Base-by-base conservation (phyloP, 1,284 basidiomycete species). In the Puccinia novopanici region DNA sequence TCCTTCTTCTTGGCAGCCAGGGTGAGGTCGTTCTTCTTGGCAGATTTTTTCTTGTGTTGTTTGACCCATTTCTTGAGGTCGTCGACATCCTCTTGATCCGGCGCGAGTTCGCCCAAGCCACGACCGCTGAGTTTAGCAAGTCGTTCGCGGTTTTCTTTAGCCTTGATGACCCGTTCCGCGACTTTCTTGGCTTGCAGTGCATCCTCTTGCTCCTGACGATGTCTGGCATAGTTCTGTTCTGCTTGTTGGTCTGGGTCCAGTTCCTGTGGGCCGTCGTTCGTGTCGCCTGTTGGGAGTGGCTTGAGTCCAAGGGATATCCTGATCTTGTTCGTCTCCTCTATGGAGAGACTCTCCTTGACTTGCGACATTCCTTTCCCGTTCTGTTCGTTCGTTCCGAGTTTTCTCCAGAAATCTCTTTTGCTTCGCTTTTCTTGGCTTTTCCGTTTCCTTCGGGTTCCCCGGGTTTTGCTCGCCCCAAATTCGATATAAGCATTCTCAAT, bases 301-400 rank as follows among this genome's bases (percentile, higher is more conserved):
- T 95, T 94, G 82, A 99, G 91, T 84, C 97, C 97, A 63, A 98
- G 90, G 10, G 91, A 92, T 82, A 97, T 90, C 88, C 97, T 94
- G 85, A 98, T 93, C 87, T 93, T 94, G 89, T 98, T 98, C 77
- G 95, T 98, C 89, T 99, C 97, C 86, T 98, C 95, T 85, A 99
- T 90, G 83, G 92, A 92, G 85, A 97, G 92, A 85, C 92, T 92
- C 86, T 94, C 92, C 81, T 86, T 86, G 52, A 72, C 67, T 61
- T 79, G 76, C 9, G 76, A 70, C 76, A 79, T 78, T n/a, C 42
- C 22, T 52, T 22, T 37, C 34, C 34, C 34, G 13, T 40, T 12
- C 34, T 34, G 50, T n/a, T n/a, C n/a, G n/a, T n/a, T n/a, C n/a
- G n/a, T n/a, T n/a, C n/a, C n/a, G n/a, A n/a, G n/a, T n/a, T n/a